Evolutionary conservation across 805 yeast genomes (phyloP).

Genomic region (Candida sonorensis): DNA sequence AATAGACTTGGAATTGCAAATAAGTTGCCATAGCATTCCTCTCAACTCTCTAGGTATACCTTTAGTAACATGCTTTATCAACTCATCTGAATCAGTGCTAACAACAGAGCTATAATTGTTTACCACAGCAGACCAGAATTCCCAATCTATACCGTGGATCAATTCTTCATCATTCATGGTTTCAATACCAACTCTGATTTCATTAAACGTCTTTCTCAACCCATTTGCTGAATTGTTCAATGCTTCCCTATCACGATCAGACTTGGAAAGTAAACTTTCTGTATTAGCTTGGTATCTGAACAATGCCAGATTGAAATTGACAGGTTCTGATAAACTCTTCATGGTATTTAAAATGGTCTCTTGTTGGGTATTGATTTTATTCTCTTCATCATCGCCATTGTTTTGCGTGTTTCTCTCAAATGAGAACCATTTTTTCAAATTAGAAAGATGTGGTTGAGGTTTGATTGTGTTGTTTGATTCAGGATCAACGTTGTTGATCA

Average conservation of each 20-base stretch:
- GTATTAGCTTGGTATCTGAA: constrained; percentile 53
- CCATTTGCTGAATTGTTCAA: constrained; percentile 40
- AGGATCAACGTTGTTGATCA: too few species aligned
- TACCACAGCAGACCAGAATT: constrained; percentile 80
- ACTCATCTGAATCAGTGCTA: constrained; percentile 47
- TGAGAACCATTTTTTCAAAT: constrained; percentile 22
- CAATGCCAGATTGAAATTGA: constrained; percentile 53
- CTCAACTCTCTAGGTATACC: constrained; percentile 86
- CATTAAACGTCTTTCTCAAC: constrained; percentile 37
- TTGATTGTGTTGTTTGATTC: too few species aligned
- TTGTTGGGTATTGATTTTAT: too few species aligned
- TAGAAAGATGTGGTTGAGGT: too few species aligned
- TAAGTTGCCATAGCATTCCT: constrained; percentile 89
- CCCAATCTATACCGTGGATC: constrained; percentile 57
- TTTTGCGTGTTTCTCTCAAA: constrained; percentile 21
- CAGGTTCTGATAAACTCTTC: constrained; percentile 22
- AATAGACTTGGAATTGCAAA: constrained; percentile 69
- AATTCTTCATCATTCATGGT: constrained; percentile 27
- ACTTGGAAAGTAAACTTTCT: constrained; percentile 41
- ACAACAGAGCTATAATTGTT: constrained; percentile 70
- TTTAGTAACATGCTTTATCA: constrained; percentile 53
- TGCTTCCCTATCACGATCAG: constrained; percentile 46
- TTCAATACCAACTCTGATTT: constrained; percentile 41
- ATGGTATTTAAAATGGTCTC: constrained; percentile 13
- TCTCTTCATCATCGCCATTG: too few species aligned